phyloP scores from a whole-genome alignment of 495 filamentous ascomycete species.

The Tuber melanosporum region DNA sequence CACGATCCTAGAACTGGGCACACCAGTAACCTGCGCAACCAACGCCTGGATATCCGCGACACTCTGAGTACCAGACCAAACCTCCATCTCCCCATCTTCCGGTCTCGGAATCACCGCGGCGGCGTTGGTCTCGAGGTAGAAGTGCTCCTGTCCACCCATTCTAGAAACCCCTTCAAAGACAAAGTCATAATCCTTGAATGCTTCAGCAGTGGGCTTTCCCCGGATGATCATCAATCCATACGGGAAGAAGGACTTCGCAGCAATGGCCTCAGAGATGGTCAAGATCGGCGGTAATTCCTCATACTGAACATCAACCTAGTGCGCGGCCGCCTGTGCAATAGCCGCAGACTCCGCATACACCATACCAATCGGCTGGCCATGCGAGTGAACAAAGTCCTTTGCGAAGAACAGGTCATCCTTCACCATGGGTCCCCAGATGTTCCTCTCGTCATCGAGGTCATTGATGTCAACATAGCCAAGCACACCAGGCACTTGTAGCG shows the following conservation, averaged over 20 bases:
- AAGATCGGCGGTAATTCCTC: slow-evolving; percentile 44
- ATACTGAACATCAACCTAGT: slow-evolving; percentile 43
- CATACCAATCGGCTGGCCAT: slow-evolving; percentile 45
- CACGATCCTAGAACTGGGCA: slow-evolving; percentile 46
- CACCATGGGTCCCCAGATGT: slow-evolving; percentile 43
- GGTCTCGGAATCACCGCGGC: slow-evolving; percentile 44
- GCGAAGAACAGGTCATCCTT: slow-evolving; percentile 47
- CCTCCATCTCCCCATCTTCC: slow-evolving; percentile 43
- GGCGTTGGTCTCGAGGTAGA: slow-evolving; percentile 46
- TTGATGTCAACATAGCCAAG: slow-evolving; percentile 45
- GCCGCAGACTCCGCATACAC: slow-evolving; percentile 45
- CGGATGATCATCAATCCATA: slow-evolving; percentile 42
- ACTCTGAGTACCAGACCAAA: slow-evolving; percentile 48
- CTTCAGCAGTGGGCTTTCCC: slow-evolving; percentile 41
- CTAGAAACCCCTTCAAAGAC: slow-evolving; percentile 44
- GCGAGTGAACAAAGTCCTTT: slow-evolving; percentile 42
- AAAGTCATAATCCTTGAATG: slow-evolving; percentile 43
- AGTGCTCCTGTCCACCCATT: slow-evolving; percentile 47
- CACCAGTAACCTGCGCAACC: slow-evolving; percentile 45
- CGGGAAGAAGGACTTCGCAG: slow-evolving; percentile 44
- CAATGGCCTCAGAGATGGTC: slow-evolving; percentile 49
- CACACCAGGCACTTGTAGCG: slow-evolving; percentile 45
- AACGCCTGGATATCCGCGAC: slow-evolving; percentile 47
- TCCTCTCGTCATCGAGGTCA: slow-evolving; percentile 42
- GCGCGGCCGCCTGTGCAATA: slow-evolving; percentile 43